Percentiles rank a stretch among this genome's conserved stretches.
Conservation (phyloP, 2,329 filamentous ascomycete species). For the Fusarium pseudoanthophilum region DNA sequence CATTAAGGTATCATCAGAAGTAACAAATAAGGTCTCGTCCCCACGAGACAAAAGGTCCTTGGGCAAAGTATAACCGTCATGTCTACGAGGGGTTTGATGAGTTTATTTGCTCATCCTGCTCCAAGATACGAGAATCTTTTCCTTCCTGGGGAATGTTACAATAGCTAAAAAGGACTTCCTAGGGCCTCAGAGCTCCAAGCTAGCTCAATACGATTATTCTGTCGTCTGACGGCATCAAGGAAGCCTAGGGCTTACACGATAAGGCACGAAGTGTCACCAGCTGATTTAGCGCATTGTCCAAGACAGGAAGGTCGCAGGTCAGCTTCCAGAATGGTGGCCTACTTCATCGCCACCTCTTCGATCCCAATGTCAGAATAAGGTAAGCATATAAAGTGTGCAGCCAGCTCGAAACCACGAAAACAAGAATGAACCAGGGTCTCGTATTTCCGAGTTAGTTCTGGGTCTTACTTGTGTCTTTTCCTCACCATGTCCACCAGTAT, state of each 20-base stretch:
- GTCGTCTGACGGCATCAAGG: neutral
- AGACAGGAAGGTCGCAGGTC: neutral
- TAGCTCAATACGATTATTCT: neutral
- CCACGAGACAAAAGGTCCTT: neutral
- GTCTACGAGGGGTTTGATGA: neutral
- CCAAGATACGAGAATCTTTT: accelerated
- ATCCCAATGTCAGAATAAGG: accelerated
- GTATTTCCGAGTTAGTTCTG: too few species aligned
- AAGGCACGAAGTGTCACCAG: neutral
- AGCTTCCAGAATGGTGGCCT: neutral
- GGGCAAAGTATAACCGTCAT: too few species aligned
- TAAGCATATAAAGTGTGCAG: neutral
- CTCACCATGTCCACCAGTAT: neutral
- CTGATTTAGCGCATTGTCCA: neutral
- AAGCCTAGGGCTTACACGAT: neutral
- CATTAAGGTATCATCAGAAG: too few species aligned
- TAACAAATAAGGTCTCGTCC: neutral
- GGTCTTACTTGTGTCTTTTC: too few species aligned
- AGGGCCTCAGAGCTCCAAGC: accelerated
- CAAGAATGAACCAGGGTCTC: too few species aligned
- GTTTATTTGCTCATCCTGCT: neutral
- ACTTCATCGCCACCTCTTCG: neutral
- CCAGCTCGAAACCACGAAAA: neutral
- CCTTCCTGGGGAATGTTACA: neutral
- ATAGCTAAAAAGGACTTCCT: neutral